Percentiles rank a stretch among this genome's conserved stretches.
phyloP scores from a whole-genome alignment of 2,329 filamentous ascomycete species.

The Aureobasidium vineae region DNA sequence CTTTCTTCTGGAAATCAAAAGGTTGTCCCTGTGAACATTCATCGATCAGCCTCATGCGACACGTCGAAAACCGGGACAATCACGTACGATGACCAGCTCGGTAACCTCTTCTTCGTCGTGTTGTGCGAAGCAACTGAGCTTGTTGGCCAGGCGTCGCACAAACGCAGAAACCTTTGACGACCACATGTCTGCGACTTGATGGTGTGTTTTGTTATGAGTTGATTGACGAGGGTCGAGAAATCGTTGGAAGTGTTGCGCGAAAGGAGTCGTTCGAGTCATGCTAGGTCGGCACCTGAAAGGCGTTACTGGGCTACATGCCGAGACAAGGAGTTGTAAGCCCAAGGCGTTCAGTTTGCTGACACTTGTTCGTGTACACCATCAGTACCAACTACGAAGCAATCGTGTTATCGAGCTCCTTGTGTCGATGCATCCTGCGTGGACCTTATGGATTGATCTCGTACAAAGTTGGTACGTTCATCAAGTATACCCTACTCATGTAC shows the following conservation, averaged over 20 bases:
- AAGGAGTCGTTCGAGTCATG: slow-evolving; percentile 5
- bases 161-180: background rate
- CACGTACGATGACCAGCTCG: slow-evolving; percentile 1
- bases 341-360: background rate
- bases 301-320: slow-evolving; percentile 1
- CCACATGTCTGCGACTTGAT: background rate
- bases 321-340: background rate
- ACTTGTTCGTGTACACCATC: background rate
- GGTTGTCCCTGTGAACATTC: background rate
- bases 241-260: background rate
- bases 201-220: background rate
- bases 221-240: background rate
- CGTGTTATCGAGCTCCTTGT: background rate
- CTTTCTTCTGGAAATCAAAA: background rate
- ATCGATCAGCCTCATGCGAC: background rate
- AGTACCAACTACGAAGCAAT: background rate
- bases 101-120: background rate
- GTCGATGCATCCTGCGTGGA: background rate
- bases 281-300: background rate
- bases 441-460: background rate
- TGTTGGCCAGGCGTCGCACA: background rate
- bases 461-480: background rate
- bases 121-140: background rate
- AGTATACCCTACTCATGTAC: too few species aligned
- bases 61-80: background rate